Evolutionary conservation across 352 stramenopile genomes (phyloP), one percentile per base, ranked within the genome.

Genomic region (Phytophthora nicotianae): DNA sequence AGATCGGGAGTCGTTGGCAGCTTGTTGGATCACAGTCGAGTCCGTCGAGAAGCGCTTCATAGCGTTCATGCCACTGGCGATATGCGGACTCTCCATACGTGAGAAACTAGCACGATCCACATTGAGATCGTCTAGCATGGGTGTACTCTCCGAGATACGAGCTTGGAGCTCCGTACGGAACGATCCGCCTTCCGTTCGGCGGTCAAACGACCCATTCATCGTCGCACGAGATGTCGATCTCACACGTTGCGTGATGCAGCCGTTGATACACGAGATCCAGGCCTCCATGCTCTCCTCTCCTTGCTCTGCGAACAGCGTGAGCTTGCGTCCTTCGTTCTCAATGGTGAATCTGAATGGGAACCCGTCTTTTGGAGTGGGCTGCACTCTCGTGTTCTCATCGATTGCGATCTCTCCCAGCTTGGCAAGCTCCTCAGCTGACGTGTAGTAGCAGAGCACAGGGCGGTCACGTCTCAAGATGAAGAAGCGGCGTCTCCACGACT

Each of bases 391-490:
- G 14, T 74, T 72, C n/a, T 71, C 75, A 37, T 96, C 87, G 20
- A 96, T 68, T 0, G 66, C 38, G 42, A 96, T 87, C 59, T 96
- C 87, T 14, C 87, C 87, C 3, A 96, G 72, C 51, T 94, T 94
- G 32, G 79, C 86, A 21, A 96, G 72, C 56, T 91, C 81, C 13
- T 91, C 69, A 5, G 77, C 65, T 5, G 85, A 93, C 42, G 81
- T 82, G 70, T 94, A 96, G 70, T 96, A 96, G 59, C 79, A 80
- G 3, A 96, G 58, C 41, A 94, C 70, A 5, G 83, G 83, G 3
- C 87, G 51, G 38, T 96, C 87, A 13, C 83, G 67, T 11, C 87
- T 83, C 51, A 96, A 46, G 50, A 96, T 91, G 47, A 96, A 96
- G 55, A 91, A 96, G 17, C 87, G 74, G 1, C 80, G 79, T 41